phyloP scores from a whole-genome alignment of 1,284 basidiomycete species.

The Phylloboletellus chloephorus region DNA sequence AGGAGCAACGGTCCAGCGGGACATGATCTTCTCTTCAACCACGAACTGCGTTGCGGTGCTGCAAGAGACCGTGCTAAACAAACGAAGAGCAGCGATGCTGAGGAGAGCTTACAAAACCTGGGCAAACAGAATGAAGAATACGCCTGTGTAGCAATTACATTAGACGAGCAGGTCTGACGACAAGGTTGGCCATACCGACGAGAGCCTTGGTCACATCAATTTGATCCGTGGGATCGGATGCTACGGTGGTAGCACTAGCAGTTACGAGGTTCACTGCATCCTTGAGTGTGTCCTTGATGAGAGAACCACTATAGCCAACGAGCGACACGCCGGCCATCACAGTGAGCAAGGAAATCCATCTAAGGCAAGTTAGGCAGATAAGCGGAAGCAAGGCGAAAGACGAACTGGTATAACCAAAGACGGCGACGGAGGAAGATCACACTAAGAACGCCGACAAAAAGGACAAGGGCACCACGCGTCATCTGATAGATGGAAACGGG shows the following conservation, averaged over 20 bases:
- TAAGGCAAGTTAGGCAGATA: constrained; percentile 28
- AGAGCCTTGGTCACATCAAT: constrained; percentile 62
- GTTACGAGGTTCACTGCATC: constrained; percentile 33
- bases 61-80: constrained; percentile 19
- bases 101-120: constrained; percentile 80
- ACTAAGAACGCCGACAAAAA: constrained; percentile 92
- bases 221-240: constrained; percentile 43
- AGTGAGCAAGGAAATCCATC: constrained; percentile 87
- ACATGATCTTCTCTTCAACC: constrained; percentile 85
- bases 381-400: constrained; percentile 12
- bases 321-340: constrained; percentile 90
- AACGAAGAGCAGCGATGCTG: constrained; percentile 10
- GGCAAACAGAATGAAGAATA: constrained; percentile 92
- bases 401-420: constrained; percentile 76
- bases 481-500: constrained; percentile 98
- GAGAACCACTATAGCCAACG: constrained; percentile 88
- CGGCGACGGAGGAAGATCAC: constrained; percentile 87
- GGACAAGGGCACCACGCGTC: constrained; percentile 93
- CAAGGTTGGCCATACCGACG: constrained; percentile 45
- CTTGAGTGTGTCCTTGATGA: constrained; percentile 70
- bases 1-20: constrained; percentile 83
- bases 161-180: constrained; percentile 5
- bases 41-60: constrained; percentile 91
- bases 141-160: constrained; percentile 43
- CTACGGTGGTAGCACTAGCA: constrained; percentile 16